These are phyloP conservation scores for Colletotrichum sp. DNA, from an alignment of 2,329 filamentous ascomycete species.

Conservation along the genomic window DNA sequence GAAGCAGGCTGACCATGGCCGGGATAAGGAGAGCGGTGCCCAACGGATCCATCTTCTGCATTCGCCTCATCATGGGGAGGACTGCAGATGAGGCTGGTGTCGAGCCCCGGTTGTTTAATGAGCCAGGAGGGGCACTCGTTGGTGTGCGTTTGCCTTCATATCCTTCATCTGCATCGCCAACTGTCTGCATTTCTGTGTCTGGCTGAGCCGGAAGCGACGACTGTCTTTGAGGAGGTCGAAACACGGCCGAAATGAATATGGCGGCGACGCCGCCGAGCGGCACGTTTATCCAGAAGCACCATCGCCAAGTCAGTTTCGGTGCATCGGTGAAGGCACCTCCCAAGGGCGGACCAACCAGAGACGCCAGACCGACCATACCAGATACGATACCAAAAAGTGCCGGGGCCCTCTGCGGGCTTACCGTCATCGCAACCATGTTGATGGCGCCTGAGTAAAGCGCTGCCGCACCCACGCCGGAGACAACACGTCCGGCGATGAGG, in stretches of 20 bases:
- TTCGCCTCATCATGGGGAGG: background rate
- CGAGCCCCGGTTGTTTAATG: background rate
- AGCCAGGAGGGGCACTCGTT: background rate
- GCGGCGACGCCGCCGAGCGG: background rate
- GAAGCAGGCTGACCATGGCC: constrained; percentile 54
- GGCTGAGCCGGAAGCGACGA: constrained; percentile 46
- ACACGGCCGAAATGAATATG: background rate
- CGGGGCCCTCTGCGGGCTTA: constrained; percentile 31
- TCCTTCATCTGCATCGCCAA: background rate
- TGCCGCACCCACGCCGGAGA: constrained; percentile 56
- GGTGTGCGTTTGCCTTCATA: background rate
- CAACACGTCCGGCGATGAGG: constrained; percentile 57
- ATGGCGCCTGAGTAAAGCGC: constrained; percentile 56
- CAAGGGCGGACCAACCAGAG: constrained; percentile 35
- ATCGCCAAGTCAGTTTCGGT: constrained; percentile 36
- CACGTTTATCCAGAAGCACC: constrained; percentile 46
- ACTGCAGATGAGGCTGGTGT: background rate
- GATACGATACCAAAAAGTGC: constrained; percentile 57
- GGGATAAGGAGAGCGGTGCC: constrained; percentile 56
- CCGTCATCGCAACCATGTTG: constrained; percentile 46
- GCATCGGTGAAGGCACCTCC: constrained; percentile 38
- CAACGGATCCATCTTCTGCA: constrained; percentile 45
- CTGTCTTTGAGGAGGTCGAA: background rate
- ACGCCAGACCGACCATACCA: constrained; percentile 49
- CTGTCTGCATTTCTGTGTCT: background rate